Evolutionary conservation across 2,329 filamentous ascomycete genomes (phyloP).

Genomic region (Penicillium aurantiogriseum): DNA sequence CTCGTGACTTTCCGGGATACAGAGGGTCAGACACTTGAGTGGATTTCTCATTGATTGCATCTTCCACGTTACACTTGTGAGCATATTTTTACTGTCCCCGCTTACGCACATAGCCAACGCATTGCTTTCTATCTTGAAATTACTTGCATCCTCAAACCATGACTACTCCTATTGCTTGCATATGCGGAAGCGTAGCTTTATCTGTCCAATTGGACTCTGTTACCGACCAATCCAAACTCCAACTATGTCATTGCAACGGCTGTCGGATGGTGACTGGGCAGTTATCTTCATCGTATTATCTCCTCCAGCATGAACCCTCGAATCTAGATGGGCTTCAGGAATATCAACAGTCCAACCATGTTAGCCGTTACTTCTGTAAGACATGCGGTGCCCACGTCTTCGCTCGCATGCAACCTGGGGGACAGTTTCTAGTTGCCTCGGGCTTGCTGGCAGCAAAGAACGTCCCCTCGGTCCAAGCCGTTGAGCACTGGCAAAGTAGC

Average conservation of each 20-base stretch:
- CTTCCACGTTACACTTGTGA: slow-evolving; percentile 11
- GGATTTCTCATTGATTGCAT: neutral
- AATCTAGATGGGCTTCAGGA: slow-evolving; percentile 38
- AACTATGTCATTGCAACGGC: slow-evolving; percentile 53
- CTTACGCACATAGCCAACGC: slow-evolving; percentile 23
- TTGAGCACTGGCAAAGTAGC: slow-evolving; percentile 30
- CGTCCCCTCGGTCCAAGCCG: slow-evolving; percentile 18
- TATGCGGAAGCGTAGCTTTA: slow-evolving; percentile 29
- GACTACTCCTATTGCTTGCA: slow-evolving; percentile 27
- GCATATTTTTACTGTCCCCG: slow-evolving; percentile 29
- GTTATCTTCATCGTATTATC: slow-evolving; percentile 46
- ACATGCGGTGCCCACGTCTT: slow-evolving; percentile 51
- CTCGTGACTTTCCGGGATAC: slow-evolving; percentile 22
- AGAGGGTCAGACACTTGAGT: slow-evolving; percentile 1
- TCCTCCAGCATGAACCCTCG: slow-evolving; percentile 37
- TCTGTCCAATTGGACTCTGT: slow-evolving; percentile 25
- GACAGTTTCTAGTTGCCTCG: slow-evolving; percentile 36
- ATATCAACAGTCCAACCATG: slow-evolving; percentile 45
- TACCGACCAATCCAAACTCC: slow-evolving; percentile 22
- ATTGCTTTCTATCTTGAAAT: neutral
- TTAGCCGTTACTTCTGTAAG: slow-evolving; percentile 51
- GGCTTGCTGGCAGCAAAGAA: slow-evolving; percentile 27
- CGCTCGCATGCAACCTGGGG: slow-evolving; percentile 22
- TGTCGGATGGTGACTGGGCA: slow-evolving; percentile 52
- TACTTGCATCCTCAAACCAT: slow-evolving; percentile 5